A percentile compares a stretch with the other conserved stretches of the same genome.
phyloP scores from a whole-genome alignment of 2,329 filamentous ascomycete genomes.

The Myriangium duriaei region DNA sequence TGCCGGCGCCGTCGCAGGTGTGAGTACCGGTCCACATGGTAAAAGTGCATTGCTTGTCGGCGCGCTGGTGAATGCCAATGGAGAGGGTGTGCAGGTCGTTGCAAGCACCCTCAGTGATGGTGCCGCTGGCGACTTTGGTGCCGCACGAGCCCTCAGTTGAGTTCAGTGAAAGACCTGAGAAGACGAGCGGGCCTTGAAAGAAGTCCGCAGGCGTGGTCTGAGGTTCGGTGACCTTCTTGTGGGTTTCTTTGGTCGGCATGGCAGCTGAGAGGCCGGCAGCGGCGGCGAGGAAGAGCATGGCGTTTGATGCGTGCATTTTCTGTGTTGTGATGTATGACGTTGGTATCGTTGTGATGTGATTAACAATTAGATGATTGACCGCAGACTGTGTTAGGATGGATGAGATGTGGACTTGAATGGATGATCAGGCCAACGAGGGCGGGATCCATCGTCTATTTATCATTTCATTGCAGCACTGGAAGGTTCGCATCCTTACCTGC shows the following conservation, averaged over 20 bases:
- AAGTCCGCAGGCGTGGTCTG: conserved; percentile 6
- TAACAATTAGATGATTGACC: too few species aligned
- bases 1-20: conserved; percentile 13
- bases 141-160: conserved; percentile 12
- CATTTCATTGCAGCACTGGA: too few species aligned
- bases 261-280: not conserved
- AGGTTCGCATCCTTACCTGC: too few species aligned
- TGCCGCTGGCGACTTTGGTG: conserved; percentile 10
- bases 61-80: conserved; percentile 14
- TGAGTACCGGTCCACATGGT: conserved; percentile 13
- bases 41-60: conserved; percentile 14
- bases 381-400: too few species aligned
- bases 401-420: too few species aligned
- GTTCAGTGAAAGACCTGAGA: conserved; percentile 1
- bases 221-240: not conserved
- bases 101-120: conserved; percentile 13
- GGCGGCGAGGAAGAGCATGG: not conserved
- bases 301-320: not conserved
- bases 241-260: not conserved
- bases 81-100: conserved; percentile 10
- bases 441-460: too few species aligned
- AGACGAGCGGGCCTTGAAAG: conserved; percentile 11
- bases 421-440: too few species aligned
- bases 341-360: too few species aligned
- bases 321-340: too few species aligned